Evolutionary conservation across 2,329 filamentous ascomycete species (phyloP), one percentile per base, ranked within the genome.

Genomic region (Aspergillus sp.): DNA sequence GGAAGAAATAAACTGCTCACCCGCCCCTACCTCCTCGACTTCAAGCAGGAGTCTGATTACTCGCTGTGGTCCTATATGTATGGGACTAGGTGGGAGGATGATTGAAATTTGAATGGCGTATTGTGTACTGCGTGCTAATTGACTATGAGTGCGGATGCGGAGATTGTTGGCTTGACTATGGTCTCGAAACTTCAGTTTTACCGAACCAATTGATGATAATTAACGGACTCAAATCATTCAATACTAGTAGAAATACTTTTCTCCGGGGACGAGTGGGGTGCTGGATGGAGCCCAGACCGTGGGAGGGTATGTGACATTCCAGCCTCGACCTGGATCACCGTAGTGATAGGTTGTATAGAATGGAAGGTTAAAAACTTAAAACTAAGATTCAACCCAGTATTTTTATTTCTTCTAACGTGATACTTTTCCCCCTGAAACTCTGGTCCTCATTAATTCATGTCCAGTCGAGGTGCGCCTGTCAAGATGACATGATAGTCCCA

Each of bases 1-100:
- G 62, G 37, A 62, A 58, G 57, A 62, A 63, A 54, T 63, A 58
- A 41, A 33, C 19, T 15, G 17, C 15, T 19, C 21, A 21, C n/a
- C 12, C 46, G 15, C 44, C 44, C 25, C 43, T 12, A 11, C 41
- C 19, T 44, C n/a, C 17, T 21, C 11, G 17, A 14, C 40, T 23
- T 7, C 21, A 21, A n/a, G 9, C 9, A 21, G n/a, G 17, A 25
- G 19, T 39, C 35, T 15, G 25, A 19, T 41, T 7, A 21, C 23
- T 25, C 23, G 6, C 23, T 25, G 23, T 25, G 23, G 5, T 25
- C 23, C 23, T 25, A 7, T 25, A 7, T 25, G 6, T 25, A 25
- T 25, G 23, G 23, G 23, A 25, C 23, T 25, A 31, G 11, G 8
- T 31, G 27, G 27, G 27, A 31, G 8, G 8, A 31, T 11, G 9